Conservation (phyloP, 805 yeast species). For the Yarrowia sp. region DNA sequence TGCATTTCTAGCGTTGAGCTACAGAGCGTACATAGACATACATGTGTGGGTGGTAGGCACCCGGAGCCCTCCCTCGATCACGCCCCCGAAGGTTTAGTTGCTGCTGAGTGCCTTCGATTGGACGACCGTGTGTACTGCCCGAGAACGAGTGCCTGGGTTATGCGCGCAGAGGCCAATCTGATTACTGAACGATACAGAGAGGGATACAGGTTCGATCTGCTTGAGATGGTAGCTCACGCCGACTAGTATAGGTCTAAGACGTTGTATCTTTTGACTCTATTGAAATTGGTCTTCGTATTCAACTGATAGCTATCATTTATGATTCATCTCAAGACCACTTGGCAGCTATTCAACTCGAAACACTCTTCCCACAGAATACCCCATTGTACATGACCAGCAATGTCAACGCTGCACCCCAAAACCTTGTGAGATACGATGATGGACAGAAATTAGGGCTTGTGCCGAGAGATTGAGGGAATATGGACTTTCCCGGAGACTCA, state of each 20-base stretch:
- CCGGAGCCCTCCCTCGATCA: slow-evolving; percentile 3
- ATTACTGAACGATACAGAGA: too few relatives aligned
- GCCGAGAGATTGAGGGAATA: not conserved
- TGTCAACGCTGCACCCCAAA: slow-evolving; percentile 5
- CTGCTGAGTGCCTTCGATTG: slow-evolving; percentile 8
- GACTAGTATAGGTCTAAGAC: not conserved
- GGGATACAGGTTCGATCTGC: too few relatives aligned
- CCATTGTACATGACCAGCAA: not conserved
- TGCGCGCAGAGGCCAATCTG: not conserved
- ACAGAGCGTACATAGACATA: not conserved
- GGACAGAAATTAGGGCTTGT: not conserved
- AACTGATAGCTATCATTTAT: not conserved
- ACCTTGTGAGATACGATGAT: not conserved
- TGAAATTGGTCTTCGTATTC: not conserved
- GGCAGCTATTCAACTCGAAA: not conserved
- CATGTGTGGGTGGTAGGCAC: not conserved
- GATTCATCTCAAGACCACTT: not conserved
- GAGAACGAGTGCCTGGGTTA: slow-evolving; percentile 3
- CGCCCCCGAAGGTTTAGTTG: slow-evolving; percentile 4
- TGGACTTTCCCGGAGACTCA: not conserved
- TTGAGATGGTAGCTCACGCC: too few relatives aligned
- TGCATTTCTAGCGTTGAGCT: not conserved
- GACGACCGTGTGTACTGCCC: not conserved
- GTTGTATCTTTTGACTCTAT: not conserved
- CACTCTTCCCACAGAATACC: not conserved